Percentiles rank a stretch among this genome's conserved stretches.
Conservation (phyloP, 305 asterid genomes). For the Fraxinus albicans region DNA sequence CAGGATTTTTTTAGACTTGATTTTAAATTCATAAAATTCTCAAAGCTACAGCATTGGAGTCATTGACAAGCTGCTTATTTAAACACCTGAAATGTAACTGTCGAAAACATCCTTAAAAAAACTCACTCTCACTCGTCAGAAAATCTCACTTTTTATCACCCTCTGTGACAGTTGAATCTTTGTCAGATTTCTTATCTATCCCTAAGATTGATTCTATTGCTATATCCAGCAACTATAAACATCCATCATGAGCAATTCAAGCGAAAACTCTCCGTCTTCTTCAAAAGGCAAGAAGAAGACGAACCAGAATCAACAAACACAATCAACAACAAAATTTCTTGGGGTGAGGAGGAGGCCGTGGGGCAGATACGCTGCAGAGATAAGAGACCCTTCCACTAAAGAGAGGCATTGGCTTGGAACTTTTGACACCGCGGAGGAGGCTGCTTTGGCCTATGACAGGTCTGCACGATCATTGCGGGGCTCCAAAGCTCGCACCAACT, state of each 20-base stretch:
- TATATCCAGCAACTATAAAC: neutral
- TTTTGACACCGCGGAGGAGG: constrained; percentile 89
- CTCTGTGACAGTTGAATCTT: neutral
- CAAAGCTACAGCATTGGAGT: neutral
- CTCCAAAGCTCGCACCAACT: constrained; percentile 73
- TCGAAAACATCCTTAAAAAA: neutral
- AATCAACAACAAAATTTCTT: constrained; percentile 42
- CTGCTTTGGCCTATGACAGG: constrained; percentile 82
- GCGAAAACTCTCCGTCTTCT: neutral
- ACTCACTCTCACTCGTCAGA: neutral
- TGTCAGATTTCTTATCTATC: constrained; percentile 1
- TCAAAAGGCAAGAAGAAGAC: constrained; percentile 1
- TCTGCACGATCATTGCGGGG: constrained; percentile 85
- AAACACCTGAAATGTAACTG: neutral
- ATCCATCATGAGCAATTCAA: constrained; percentile 2
- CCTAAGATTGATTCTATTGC: neutral
- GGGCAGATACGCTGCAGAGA: constrained; percentile 91
- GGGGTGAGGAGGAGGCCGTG: constrained; percentile 86
- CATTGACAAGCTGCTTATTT: constrained; percentile 6
- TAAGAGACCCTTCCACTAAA: constrained; percentile 78
- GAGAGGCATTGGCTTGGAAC: constrained; percentile 92
- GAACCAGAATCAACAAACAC: neutral
- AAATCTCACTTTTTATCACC: neutral
- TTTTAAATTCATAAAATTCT: constrained; percentile 5
- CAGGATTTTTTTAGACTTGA: neutral